Evolutionary conservation across 257 asterid species (phyloP).

Genomic region (Fraxinus americana): DNA sequence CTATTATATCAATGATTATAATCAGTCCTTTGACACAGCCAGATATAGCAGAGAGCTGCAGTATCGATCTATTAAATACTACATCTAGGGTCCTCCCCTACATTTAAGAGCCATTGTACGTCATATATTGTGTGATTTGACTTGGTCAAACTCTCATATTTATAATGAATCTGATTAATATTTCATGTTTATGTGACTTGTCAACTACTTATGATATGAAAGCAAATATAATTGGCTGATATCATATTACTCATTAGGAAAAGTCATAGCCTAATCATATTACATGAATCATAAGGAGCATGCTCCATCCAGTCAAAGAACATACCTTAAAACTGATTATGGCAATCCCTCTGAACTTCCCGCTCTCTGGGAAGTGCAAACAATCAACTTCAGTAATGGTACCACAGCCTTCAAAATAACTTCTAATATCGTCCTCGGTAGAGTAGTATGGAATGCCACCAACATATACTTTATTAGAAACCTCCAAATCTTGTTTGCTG

Average conservation of each 20-base stretch:
- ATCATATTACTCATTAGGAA: background rate
- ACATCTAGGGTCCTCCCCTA: background rate
- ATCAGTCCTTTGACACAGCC: background rate
- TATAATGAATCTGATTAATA: background rate
- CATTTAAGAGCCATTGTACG: background rate
- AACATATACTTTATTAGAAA: constrained; percentile 67
- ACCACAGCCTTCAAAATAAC: constrained; percentile 94
- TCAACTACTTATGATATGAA: background rate
- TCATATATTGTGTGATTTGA: background rate
- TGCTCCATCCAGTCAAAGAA: constrained; percentile 22
- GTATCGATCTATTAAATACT: background rate
- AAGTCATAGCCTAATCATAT: background rate
- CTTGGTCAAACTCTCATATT: background rate
- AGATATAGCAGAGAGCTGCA: background rate
- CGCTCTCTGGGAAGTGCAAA: constrained; percentile 82
- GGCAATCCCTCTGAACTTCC: constrained; percentile 98
- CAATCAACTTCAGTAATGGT: constrained; percentile 80
- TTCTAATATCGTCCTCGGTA: constrained; percentile 88
- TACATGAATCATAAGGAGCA: background rate
- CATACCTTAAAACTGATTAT: constrained; percentile 83
- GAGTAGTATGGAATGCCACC: constrained; percentile 99
- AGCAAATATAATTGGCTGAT: background rate
- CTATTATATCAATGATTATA: background rate
- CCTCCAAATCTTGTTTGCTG: constrained; percentile 49
- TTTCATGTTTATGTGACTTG: background rate